These are phyloP conservation scores for Silene vulgaris DNA, from an alignment of 179 eudicot species.

Conservation along the genomic window DNA sequence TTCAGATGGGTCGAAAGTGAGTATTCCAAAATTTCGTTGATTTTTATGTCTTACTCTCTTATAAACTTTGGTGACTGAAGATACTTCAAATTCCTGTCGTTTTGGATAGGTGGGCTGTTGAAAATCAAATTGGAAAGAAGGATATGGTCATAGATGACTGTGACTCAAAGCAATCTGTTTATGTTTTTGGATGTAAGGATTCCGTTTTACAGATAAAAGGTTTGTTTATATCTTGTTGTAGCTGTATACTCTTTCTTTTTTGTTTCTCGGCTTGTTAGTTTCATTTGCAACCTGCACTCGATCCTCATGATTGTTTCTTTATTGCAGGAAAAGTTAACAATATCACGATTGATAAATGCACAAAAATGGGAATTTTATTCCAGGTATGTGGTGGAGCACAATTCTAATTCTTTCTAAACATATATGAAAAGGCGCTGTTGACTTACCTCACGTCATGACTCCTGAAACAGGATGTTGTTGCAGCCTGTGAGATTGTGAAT, in stretches of 20 bases:
- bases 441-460: slow-evolving; percentile 18
- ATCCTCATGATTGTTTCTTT: slow-evolving; percentile 12
- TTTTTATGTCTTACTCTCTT: neutral
- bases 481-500: slow-evolving; percentile 95
- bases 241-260: neutral
- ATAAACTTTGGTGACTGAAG: slow-evolving; percentile 3
- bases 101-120: slow-evolving; percentile 76
- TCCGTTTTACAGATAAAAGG: slow-evolving; percentile 86
- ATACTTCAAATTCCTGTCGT: neutral
- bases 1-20: slow-evolving; percentile 98
- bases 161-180: slow-evolving; percentile 80
- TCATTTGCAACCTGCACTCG: neutral
- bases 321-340: slow-evolving; percentile 93
- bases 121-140: slow-evolving; percentile 75
- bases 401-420: neutral
- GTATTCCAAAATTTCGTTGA: slow-evolving; percentile 18
- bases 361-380: slow-evolving; percentile 81
- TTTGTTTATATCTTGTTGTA: slow-evolving; percentile 23
- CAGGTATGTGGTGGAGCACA: slow-evolving; percentile 42
- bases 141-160: slow-evolving; percentile 72
- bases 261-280: neutral
- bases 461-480: slow-evolving; percentile 78
- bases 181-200: slow-evolving; percentile 79
- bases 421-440: neutral
- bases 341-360: slow-evolving; percentile 89